phyloP scores from a whole-genome alignment of 2,329 filamentous ascomycete genomes.

The Cadophora luteo-olivacea region DNA sequence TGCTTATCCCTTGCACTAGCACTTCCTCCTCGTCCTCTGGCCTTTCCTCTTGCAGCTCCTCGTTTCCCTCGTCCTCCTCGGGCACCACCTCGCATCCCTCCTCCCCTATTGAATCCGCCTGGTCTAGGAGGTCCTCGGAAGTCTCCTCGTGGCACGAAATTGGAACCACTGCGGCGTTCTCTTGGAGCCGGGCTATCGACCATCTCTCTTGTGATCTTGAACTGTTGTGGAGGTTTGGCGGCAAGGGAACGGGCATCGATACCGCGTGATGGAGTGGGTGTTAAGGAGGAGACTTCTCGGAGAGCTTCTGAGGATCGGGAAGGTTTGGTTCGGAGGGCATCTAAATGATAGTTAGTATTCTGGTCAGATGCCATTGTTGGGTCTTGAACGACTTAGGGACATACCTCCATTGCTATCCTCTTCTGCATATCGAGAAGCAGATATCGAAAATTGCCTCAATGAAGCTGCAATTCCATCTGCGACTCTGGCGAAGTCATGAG shows the following conservation, averaged over 20 bases:
- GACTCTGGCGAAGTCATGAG: slow-evolving; percentile 39
- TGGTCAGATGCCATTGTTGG: neutral
- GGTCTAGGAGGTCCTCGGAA: slow-evolving; percentile 25
- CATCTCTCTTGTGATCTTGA: slow-evolving; percentile 33
- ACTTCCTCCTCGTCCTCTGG: slow-evolving; percentile 18
- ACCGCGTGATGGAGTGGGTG: slow-evolving; percentile 36
- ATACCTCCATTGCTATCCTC: slow-evolving; percentile 31
- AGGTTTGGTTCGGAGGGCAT: slow-evolving; percentile 26
- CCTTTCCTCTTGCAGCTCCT: slow-evolving; percentile 18
- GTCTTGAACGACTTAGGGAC: neutral
- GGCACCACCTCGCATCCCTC: slow-evolving; percentile 19
- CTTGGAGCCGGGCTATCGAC: slow-evolving; percentile 16
- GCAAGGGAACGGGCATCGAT: slow-evolving; percentile 45
- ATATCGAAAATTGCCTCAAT: slow-evolving; percentile 44
- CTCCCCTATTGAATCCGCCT: slow-evolving; percentile 25
- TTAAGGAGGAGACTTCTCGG: slow-evolving; percentile 40
- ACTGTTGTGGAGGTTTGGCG: slow-evolving; percentile 37
- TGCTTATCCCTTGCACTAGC: slow-evolving; percentile 16
- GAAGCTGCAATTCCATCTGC: slow-evolving; percentile 44
- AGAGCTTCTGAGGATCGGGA: slow-evolving; percentile 36
- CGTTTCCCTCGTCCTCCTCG: slow-evolving; percentile 49
- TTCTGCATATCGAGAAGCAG: slow-evolving; percentile 35
- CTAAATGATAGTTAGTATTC: slow-evolving; percentile 24
- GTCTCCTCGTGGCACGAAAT: neutral
- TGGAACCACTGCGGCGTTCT: neutral